Base-by-base conservation (phyloP, 2,329 filamentous ascomycete genomes). In the Fusarium nurragi region DNA sequence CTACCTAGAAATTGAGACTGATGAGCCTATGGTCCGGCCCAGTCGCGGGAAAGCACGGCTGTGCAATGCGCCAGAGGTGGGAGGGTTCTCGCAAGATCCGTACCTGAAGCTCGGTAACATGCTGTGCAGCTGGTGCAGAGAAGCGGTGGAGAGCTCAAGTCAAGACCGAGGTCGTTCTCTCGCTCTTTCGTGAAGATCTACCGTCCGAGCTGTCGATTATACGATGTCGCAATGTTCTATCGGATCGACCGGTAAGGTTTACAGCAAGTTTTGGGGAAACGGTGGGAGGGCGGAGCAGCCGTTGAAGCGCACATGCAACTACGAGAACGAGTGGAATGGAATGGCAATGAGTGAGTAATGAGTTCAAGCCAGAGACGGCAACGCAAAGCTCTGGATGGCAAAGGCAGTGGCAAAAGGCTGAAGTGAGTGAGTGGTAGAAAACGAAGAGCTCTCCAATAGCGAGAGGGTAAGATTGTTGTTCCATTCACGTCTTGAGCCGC, bases 61-160 rank as follows among this genome's bases (percentile, higher is more conserved):
- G 47, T 46, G 41, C 22, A 38, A 55, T 48, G 39, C 30, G 28
- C 26, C 13, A n/a, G 18, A 38, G 25, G 18, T 19, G 8, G 34
- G 21, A 40, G 25, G 44, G 26, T 30, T 22, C 34, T 28, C 36
- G 22, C 28, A 25, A 51, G 49, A 54, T 37, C 37, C 37, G 34
- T 73, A 72, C 70, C 70, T 72, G 60, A 40, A 65, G 57, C 54
- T 65, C 43, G 52, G 60, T 68, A 69, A 69, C 70, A 72, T 72
- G 69, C 70, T 72, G 70, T 68, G 64, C 61, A 52, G 58, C 41
- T 61, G 63, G 54, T 41, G 39, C 47, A 58, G 60, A 54, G 52
- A 36, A 54, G 50, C 46, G 54, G 44, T 53, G 48, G 55, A 26
- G 38, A 38, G 39, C 16, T 38, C 32, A 41, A 45, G 30, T 47